These are phyloP conservation scores for Fusarium sp. DNA, from an alignment of 2,329 filamentous ascomycete genomes.

Conservation along the genomic window DNA sequence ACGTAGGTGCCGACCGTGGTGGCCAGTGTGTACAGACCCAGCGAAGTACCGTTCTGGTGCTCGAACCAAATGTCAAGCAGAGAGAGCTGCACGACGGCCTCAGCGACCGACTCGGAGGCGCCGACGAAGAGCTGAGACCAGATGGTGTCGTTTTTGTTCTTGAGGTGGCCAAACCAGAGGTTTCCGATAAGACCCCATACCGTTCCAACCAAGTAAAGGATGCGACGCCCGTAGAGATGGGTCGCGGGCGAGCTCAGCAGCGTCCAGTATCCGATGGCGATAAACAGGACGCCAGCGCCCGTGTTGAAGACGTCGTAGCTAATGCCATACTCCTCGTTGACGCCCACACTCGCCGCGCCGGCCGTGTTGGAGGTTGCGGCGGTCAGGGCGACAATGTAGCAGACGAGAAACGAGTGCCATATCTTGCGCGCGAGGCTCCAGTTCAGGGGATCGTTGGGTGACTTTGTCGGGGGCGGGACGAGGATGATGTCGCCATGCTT, in stretches of 20 bases:
- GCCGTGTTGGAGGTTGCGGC: conserved; percentile 68
- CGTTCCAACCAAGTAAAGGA: conserved; percentile 66
- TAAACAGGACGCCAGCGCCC: conserved; percentile 67
- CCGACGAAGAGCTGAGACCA: conserved; percentile 69
- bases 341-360: conserved; percentile 62
- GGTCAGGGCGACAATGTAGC: conserved; percentile 65
- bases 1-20: conserved; percentile 68
- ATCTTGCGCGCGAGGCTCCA: conserved; percentile 61
- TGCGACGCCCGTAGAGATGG: conserved; percentile 65
- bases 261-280: conserved; percentile 67
- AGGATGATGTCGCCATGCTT: conserved; percentile 60
- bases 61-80: conserved; percentile 69
- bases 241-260: conserved; percentile 64
- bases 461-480: conserved; percentile 64
- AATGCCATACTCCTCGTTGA: conserved; percentile 63
- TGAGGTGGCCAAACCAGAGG: conserved; percentile 64
- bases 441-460: conserved; percentile 65
- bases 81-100: conserved; percentile 68
- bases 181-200: conserved; percentile 61
- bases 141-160: conserved; percentile 59
- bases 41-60: conserved; percentile 65
- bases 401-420: conserved; percentile 64
- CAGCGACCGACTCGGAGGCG: conserved; percentile 66
- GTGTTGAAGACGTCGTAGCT: conserved; percentile 65
- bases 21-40: conserved; percentile 67